phyloP scores from a whole-genome alignment of 139 green algal genomes.

The Volvox africanus region DNA sequence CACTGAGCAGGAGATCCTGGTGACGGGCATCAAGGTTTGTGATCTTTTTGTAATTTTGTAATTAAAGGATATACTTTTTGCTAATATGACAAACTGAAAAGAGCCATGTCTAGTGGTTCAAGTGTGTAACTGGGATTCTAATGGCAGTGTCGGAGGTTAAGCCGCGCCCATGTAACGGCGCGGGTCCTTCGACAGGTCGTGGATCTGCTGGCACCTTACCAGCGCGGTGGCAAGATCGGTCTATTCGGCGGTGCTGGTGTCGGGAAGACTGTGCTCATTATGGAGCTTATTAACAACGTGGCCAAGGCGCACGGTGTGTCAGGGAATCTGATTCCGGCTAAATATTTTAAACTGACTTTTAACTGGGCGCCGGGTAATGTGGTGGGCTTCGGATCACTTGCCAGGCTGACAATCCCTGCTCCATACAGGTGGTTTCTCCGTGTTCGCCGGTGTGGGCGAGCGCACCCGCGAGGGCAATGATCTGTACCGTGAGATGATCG shows the following conservation, averaged over 20 bases:
- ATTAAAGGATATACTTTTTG: too few species aligned
- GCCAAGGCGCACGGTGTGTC: constrained; percentile 96
- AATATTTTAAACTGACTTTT: too few species aligned
- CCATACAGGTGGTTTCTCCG: constrained; percentile 96
- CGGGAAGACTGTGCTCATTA: constrained; percentile 99
- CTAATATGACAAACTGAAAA: too few species aligned
- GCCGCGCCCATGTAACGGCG: too few species aligned
- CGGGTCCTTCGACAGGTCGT: constrained; percentile 91
- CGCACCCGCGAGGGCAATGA: constrained; percentile 99
- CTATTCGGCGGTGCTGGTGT: constrained; percentile 99
- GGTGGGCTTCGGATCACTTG: not conserved
- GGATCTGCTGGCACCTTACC: constrained; percentile 98
- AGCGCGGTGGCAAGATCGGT: constrained; percentile 99
- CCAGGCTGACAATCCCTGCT: not conserved
- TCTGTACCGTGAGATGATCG: constrained; percentile 99
- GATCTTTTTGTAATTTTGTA: not conserved
- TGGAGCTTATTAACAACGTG: constrained; percentile 99
- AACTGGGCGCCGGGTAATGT: not conserved
- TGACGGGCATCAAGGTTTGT: constrained; percentile 98
- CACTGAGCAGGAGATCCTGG: constrained; percentile 98
- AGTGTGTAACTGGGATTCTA: too few species aligned
- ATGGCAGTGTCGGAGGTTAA: not conserved
- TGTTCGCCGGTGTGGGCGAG: constrained; percentile 99
- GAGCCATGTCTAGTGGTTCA: too few species aligned
- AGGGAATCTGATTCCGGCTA: too few species aligned